Conservation (phyloP, 805 yeast genomes). For the Kazachstania psychrophila region DNA sequence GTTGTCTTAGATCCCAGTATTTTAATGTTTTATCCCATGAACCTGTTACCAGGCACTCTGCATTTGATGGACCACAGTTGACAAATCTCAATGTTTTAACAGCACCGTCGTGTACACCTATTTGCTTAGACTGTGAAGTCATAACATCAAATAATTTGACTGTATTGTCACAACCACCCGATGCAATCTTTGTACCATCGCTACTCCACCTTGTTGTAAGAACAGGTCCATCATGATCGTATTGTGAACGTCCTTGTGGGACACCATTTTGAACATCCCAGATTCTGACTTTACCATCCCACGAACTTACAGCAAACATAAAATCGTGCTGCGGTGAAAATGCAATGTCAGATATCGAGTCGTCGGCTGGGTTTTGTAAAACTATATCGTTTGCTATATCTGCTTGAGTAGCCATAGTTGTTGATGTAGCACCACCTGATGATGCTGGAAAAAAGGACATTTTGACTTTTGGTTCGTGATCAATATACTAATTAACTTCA, state of each 20-base stretch:
- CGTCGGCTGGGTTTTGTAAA: conserved; percentile 80
- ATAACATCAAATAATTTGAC: conserved; percentile 77
- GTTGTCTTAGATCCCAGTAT: conserved; percentile 91
- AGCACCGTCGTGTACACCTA: conserved; percentile 79
- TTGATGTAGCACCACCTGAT: conserved; percentile 9
- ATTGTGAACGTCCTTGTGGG: conserved; percentile 81
- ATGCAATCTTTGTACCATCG: conserved; percentile 80
- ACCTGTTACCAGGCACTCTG: conserved; percentile 74
- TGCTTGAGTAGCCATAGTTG: conserved; percentile 26
- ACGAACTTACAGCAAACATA: conserved; percentile 66
- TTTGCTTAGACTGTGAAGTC: conserved; percentile 70
- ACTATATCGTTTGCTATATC: conserved; percentile 57
- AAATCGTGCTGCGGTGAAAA: conserved; percentile 83
- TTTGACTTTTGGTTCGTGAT: not conserved
- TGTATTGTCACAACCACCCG: conserved; percentile 87
- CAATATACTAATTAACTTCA: not conserved
- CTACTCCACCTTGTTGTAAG: conserved; percentile 69
- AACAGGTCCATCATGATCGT: conserved; percentile 85
- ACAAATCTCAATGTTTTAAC: conserved; percentile 69
- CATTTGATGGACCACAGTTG: conserved; percentile 74
- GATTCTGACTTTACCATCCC: conserved; percentile 93
- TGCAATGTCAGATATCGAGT: conserved; percentile 71
- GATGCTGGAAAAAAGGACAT: conserved; percentile 18
- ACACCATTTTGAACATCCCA: conserved; percentile 79
- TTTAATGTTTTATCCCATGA: conserved; percentile 94